A percentile compares a stretch with the other conserved stretches of the same genome.
These are phyloP conservation scores for Colletotrichum spinosum DNA, from an alignment of 2,329 filamentous ascomycete genomes.

Conservation along the genomic window DNA sequence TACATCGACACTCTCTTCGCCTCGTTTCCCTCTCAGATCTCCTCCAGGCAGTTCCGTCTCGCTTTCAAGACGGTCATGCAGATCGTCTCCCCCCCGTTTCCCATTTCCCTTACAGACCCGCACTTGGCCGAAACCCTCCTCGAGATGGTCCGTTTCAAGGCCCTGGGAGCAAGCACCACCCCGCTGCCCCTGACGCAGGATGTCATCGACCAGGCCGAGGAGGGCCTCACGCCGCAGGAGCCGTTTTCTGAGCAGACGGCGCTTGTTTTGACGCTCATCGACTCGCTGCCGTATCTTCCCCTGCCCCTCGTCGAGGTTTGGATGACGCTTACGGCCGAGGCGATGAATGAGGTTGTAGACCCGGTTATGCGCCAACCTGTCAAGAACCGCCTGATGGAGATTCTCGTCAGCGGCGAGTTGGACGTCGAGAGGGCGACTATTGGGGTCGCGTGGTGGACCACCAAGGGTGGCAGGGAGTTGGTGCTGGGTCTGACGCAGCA, in stretches of 20 bases:
- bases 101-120: conserved; percentile 78
- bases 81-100: conserved; percentile 83
- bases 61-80: conserved; percentile 89
- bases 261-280: conserved; percentile 80
- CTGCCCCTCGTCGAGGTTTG: conserved; percentile 81
- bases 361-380: conserved; percentile 71
- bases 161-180: conserved; percentile 61
- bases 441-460: conserved; percentile 89
- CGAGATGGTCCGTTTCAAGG: conserved; percentile 79
- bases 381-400: conserved; percentile 81
- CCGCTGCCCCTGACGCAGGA: conserved; percentile 55
- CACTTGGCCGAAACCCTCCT: conserved; percentile 83
- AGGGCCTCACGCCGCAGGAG: conserved; percentile 40
- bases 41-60: conserved; percentile 86
- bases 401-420: conserved; percentile 85
- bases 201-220: conserved; percentile 43
- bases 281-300: conserved; percentile 80
- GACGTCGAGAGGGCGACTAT: conserved; percentile 85
- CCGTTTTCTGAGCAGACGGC: conserved; percentile 82
- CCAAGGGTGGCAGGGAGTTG: conserved; percentile 64
- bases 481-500: conserved; percentile 49
- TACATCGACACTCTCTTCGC: conserved; percentile 86
- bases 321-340: conserved; percentile 77
- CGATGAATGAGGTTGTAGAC: conserved; percentile 74
- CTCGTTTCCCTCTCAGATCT: conserved; percentile 83